phyloP scores from a whole-genome alignment of 176 grass and related monocot species.

The Lolium rigidum region DNA sequence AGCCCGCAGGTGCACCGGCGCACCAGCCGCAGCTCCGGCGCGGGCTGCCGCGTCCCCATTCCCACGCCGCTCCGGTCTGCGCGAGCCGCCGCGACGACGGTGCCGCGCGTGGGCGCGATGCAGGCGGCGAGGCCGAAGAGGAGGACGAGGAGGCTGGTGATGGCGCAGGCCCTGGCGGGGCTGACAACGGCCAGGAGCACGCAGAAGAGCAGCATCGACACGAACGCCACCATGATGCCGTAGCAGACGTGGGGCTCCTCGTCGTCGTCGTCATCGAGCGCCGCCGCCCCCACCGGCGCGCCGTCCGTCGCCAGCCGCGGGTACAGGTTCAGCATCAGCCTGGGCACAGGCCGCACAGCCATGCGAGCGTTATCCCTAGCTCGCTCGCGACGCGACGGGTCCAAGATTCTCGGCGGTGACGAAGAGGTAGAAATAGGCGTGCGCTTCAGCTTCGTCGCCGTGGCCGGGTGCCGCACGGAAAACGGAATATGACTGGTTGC shows the following conservation, averaged over 20 bases:
- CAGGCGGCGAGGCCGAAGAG: conserved; percentile 39
- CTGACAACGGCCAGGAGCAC: conserved; percentile 26
- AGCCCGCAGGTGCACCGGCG: conserved; percentile 24
- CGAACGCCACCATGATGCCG: conserved; percentile 34
- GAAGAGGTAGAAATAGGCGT: conserved; percentile 7
- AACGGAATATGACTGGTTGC: not conserved
- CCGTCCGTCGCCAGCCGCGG: not conserved
- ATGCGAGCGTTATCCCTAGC: not conserved
- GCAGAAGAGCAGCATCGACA: conserved; percentile 51
- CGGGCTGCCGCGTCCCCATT: not conserved
- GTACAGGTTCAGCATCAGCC: conserved; percentile 32
- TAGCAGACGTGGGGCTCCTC: conserved; percentile 12
- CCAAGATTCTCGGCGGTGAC: not conserved
- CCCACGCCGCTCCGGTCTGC: not conserved
- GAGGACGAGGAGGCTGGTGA: not conserved
- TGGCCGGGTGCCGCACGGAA: not conserved
- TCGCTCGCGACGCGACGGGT: not conserved
- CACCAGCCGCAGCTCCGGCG: not conserved
- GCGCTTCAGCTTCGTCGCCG: not conserved
- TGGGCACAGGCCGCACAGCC: too few relatives aligned
- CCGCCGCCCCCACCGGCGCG: not conserved
- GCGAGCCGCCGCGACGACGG: not conserved
- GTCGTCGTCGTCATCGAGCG: not conserved
- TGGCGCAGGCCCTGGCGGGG: not conserved
- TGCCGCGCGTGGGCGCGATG: conserved; percentile 16